Evolutionary conservation across 2,329 filamentous ascomycete genomes (phyloP), one percentile per base, ranked within the genome.

Genomic region (Didymella pomorum): DNA sequence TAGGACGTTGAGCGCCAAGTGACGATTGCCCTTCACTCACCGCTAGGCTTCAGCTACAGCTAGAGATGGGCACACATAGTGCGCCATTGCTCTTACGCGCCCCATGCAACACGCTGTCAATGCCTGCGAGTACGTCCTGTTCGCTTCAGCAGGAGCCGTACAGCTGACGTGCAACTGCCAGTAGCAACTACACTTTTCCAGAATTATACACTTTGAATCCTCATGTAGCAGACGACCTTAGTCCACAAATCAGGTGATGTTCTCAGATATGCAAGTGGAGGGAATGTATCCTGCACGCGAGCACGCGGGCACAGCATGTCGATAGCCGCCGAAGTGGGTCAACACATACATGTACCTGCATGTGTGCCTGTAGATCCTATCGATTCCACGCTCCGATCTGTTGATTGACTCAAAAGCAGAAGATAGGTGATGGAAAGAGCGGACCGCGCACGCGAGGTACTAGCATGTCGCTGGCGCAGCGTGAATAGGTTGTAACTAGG

Each of bases 321-420:
- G 26, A 33, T 43, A 43, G 28, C 48, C 48, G 48, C 48, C 35
- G 23, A 28, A 11, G 23, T 25, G 31, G 46, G 31, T 16, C 29
- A 25, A 16, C 7, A 29, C 10, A 25, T 18, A n/a, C 35, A 23
- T 23, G 37, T 31, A 33, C 39, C 26, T 52, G 48, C 48, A 52
- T 52, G 48, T 26, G 20, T 31, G 37, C n/a, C 25, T 51, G 25
- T 51, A 4, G 35, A 52, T 33, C 37, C 28, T 51, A 33, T 51
- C 9, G 35, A 52, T 33, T 26, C 28, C 16, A 25, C 37, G 14
- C 8, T n/a, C 48, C 39, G 39, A 31, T 23, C 45, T 18, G 11
- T 7, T 39, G 7, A 18, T 35, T 16, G 9, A 3, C 4, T 35
- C 31, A n/a, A 35, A 16, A 35, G 31, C 7, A n/a, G 14, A 35